phyloP scores from a whole-genome alignment of 2,329 filamentous ascomycete species.

The Neobulgaria alba region DNA sequence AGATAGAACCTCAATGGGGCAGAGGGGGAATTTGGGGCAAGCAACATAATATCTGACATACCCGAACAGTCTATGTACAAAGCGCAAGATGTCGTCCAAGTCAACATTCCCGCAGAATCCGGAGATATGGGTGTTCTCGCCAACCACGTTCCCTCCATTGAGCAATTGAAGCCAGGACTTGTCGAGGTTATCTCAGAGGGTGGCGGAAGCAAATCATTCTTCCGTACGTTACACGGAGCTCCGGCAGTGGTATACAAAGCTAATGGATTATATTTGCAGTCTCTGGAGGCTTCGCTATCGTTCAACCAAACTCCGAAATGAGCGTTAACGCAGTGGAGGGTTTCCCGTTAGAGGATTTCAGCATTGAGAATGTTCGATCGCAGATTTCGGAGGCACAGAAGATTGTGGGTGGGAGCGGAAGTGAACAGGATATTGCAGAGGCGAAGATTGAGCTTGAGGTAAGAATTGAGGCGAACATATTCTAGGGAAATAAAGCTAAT shows the following conservation, averaged over 20 bases:
- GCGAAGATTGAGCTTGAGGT: constrained; percentile 99
- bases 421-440: constrained; percentile 96
- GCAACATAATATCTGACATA: too few relatives aligned
- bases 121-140: constrained; percentile 99
- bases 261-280: constrained; percentile 44
- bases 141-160: constrained; percentile 97
- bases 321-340: constrained; percentile 99
- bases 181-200: constrained; percentile 93
- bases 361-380: constrained; percentile 75
- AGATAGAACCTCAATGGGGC: neutral
- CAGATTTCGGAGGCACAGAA: constrained; percentile 95
- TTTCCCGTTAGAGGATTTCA: constrained; percentile 92
- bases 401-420: constrained; percentile 81
- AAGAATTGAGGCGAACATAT: constrained; percentile 25
- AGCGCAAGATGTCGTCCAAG: constrained; percentile 71
- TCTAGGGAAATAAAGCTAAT: constrained; percentile 30
- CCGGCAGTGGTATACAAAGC: neutral
- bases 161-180: constrained; percentile 95
- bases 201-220: constrained; percentile 89
- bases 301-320: constrained; percentile 88
- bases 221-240: constrained; percentile 53
- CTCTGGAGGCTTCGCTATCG: constrained; percentile 91
- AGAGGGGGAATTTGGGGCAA: neutral
- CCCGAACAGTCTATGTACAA: constrained; percentile 57
- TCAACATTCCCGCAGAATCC: constrained; percentile 96